Evolutionary conservation across 2,329 filamentous ascomycete genomes (phyloP), one percentile per base, ranked within the genome.

Genomic region (Cephalotrichum gorgonifer): DNA sequence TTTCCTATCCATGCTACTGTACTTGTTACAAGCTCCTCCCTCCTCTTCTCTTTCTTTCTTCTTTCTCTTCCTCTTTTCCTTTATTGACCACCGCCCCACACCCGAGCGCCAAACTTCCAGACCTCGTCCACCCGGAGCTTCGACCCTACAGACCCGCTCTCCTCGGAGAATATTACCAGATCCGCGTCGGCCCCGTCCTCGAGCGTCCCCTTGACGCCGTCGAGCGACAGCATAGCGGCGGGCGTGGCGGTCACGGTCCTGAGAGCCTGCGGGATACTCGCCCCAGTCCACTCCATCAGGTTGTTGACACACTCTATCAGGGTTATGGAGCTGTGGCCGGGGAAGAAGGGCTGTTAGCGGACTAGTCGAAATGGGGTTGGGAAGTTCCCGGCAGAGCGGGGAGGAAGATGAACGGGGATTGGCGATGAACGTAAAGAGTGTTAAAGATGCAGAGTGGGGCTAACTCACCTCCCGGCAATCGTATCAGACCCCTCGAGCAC

Each of bases 251-350:
- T 93, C 27, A 90, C 87, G 8, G 85, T 78, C 54, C 76, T 78
- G 43, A 93, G 65, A 2, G 83, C 86, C 58, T 83, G 75, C 0
- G 85, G 78, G 31, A 90, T 74, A 31, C 73, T 74, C 5, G 79
- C 76, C 14, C 83, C 84, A 1, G 83, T 83, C 83, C 84, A 91
- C 51, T 75, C 76, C 56, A 88, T 71, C 62, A 93, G 90, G 64
- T 93, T 93, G 60, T 81, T 85, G 49, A 90, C 80, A 57, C 88
- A 93, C 57, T 91, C 85, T 38, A 90, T 75, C n/a, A 94, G 72
- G 6, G 83, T 83, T 47, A 83, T 81, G 39, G 81, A 81, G 56
- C 79, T 84, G 43, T 3, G 20, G 15, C 43, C 15, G 6, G 17
- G 23, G 9, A n/a, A 8, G 8, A 26, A 20, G 14, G 3, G 20